Base-by-base conservation (phyloP, 2,329 filamentous ascomycete genomes). In the Fusarium oxysporum region DNA sequence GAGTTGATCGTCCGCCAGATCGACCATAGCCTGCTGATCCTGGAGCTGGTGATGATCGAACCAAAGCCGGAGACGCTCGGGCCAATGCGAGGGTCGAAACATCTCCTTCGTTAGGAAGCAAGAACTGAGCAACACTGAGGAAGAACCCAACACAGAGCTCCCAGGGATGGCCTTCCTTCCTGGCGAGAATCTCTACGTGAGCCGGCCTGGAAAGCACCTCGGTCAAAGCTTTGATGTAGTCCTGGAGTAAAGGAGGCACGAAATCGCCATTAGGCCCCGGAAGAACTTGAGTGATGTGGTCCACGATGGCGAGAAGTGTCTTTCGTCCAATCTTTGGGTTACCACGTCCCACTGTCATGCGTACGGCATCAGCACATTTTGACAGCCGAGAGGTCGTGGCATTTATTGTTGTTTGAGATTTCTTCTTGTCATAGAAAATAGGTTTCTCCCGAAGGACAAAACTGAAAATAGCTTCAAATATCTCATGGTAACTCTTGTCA, bases 381-480 rank as follows among this genome's bases (percentile, higher is more conserved):
- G 88, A 86, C 16, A 99, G 86, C 32, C 92, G 89, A 5, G 85
- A 81, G 16, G 84, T 84, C 38, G 88, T 83, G 57, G 83, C 82
- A 62, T 84, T 87, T 68, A 85, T 86, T 32, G 86, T 83, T 2
- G 73, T 44, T 48, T 81, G 79, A 17, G 83, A 86, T 59, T 86
- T 87, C 71, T 85, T 87, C 17, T 86, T 86, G 62, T 87, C 88
- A 62, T 89, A 86, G 72, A 89, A 92, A 23, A 82, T 80, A 14
- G 90, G 85, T 78, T 93, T 94, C 75, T 97, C 95, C 19, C 86
- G 81, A 23, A 91, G 80, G 3, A 88, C 88, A 78, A 87, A 92
- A 60, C 88, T 87, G 78, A 98, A 97, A 6, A 98, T 84, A 3
- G 90, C 88, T 77, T 98, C 94, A 76, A 94, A 93, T 47, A 98